A percentile compares a stretch with the other conserved stretches of the same genome.
Conservation (phyloP, 176 grass and related monocot species). For the Coix lacrymajobi region DNA sequence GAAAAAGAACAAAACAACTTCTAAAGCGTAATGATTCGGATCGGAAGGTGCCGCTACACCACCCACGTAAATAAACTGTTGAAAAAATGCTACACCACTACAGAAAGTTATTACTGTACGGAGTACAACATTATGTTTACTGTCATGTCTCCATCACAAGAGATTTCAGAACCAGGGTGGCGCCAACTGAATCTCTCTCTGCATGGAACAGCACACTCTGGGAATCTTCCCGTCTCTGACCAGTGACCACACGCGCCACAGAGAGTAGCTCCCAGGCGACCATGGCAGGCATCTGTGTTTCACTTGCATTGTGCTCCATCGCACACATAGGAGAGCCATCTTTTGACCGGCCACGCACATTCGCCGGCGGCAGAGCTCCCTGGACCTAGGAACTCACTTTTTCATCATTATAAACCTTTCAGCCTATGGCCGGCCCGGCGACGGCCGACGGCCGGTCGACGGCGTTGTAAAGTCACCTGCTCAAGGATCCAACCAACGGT, state of each 20-base stretch:
- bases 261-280: neutral
- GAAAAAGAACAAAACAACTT: neutral
- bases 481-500: conserved; percentile 16
- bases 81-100: neutral
- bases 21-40: neutral
- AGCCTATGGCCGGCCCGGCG: neutral
- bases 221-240: conserved; percentile 22
- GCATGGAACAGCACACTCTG: conserved; percentile 16
- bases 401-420: conserved; percentile 21
- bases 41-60: neutral
- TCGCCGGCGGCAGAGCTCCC: conserved; percentile 22
- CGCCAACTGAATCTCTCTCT: neutral
- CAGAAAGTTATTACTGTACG: neutral
- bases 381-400: conserved; percentile 21
- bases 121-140: neutral
- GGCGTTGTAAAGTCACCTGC: neutral
- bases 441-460: neutral
- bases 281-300: neutral
- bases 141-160: neutral
- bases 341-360: conserved; percentile 40
- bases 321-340: neutral
- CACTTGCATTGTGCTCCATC: conserved; percentile 20
- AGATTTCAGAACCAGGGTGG: neutral
- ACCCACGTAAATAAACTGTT: neutral
- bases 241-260: neutral